Evolutionary conservation across 2,329 filamentous ascomycete genomes (phyloP).

Genomic region (Coniochaeta prunicola): DNA sequence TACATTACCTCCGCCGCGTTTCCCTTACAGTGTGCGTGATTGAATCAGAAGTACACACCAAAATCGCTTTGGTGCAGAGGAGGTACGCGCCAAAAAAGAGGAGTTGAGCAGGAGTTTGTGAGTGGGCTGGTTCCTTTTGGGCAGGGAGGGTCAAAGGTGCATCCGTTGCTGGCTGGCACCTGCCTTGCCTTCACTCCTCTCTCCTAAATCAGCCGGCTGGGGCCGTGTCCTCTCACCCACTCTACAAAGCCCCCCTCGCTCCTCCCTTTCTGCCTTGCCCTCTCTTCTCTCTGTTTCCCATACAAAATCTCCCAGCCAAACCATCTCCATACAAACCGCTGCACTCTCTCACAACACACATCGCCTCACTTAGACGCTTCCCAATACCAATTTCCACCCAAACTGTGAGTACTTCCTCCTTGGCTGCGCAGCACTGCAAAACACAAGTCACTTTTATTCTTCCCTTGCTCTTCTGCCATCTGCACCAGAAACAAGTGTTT

Average conservation of each 20-base stretch:
- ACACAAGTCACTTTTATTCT: constrained; percentile 28
- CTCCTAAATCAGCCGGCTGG: constrained; percentile 50
- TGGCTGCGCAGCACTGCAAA: constrained; percentile 29
- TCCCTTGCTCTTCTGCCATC: constrained; percentile 1
- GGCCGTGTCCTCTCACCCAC: constrained; percentile 41
- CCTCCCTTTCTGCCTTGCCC: constrained; percentile 30
- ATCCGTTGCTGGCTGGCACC: background rate
- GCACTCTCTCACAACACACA: constrained; percentile 27
- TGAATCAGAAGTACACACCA: background rate
- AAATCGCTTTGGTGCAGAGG: background rate
- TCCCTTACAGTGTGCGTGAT: background rate
- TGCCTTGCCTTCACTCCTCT: background rate
- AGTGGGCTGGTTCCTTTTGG: background rate
- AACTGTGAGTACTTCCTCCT: constrained; percentile 46
- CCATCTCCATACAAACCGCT: constrained; percentile 16
- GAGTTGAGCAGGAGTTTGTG: background rate
- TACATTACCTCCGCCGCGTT: background rate
- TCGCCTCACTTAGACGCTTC: constrained; percentile 9
- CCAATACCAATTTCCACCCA: constrained; percentile 8
- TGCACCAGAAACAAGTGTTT: constrained; percentile 3
- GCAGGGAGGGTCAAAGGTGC: background rate
- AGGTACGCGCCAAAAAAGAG: background rate
- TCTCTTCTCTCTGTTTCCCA: constrained; percentile 46
- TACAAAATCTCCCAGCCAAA: constrained; percentile 50
- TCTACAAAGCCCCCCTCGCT: too few relatives aligned